Conservation (phyloP, 306 rosid species). For the Sphenostylis stenocarpa region DNA sequence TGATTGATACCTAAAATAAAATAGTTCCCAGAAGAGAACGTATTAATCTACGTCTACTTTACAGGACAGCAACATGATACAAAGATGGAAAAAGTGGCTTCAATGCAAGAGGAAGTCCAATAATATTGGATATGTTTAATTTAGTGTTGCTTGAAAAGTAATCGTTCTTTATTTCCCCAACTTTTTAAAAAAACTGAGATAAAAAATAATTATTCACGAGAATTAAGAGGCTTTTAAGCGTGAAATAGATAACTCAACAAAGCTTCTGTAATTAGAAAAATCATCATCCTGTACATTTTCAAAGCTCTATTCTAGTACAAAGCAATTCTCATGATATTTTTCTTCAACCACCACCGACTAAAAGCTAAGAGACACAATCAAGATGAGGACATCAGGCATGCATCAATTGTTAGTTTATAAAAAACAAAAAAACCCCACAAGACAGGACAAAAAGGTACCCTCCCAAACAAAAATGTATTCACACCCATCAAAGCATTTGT, state of each 20-base stretch:
- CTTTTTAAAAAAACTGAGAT: background rate
- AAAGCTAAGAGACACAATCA: constrained; percentile 41
- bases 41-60: no score
- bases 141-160: background rate
- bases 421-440: constrained; percentile 31
- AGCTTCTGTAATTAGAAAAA: constrained; percentile 37
- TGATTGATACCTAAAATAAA: no score
- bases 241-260: constrained; percentile 23
- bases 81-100: no score
- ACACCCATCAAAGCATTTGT: constrained; percentile 67
- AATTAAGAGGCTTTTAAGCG: background rate
- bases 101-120: no score
- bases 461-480: constrained; percentile 26
- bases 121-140: no score
- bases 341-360: constrained; percentile 21
- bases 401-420: constrained; percentile 25
- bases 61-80: no score
- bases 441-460: constrained; percentile 19
- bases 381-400: constrained; percentile 23
- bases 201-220: background rate
- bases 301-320: constrained; percentile 33
- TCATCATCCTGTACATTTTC: constrained; percentile 46
- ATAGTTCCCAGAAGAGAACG: background rate
- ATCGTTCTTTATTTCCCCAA: background rate
- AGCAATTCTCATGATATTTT: constrained; percentile 24